These are phyloP conservation scores for Colletotrichum lini DNA, from an alignment of 2,329 filamentous ascomycete genomes.

Conservation along the genomic window DNA sequence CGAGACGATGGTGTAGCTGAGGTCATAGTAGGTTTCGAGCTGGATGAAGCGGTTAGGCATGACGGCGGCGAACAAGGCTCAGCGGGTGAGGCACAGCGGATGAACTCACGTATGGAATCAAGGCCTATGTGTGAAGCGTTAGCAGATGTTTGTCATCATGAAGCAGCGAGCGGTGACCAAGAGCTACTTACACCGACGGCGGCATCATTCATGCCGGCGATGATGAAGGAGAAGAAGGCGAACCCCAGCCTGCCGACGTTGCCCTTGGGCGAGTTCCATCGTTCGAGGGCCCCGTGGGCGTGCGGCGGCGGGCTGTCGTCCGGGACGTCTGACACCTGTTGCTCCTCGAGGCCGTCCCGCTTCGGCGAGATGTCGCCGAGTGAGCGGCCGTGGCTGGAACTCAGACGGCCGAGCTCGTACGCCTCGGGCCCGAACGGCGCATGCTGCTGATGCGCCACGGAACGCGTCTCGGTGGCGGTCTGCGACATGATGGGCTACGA, in stretches of 20 bases:
- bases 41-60: conserved; percentile 45
- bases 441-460: conserved; percentile 21
- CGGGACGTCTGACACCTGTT: conserved; percentile 3
- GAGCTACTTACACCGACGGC: conserved; percentile 65
- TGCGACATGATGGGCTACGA: conserved; percentile 36
- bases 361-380: conserved; percentile 6
- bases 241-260: conserved; percentile 53
- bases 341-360: conserved; percentile 23
- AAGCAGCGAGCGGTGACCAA: no score
- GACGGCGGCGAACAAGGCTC: no score
- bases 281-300: conserved; percentile 43
- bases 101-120: conserved; percentile 56
- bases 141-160: neutral
- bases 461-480: conserved; percentile 38
- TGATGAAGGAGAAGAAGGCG: conserved; percentile 71
- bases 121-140: conserved; percentile 46
- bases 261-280: conserved; percentile 55
- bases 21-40: conserved; percentile 73
- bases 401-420: conserved; percentile 34
- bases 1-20: conserved; percentile 73
- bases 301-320: conserved; percentile 17
- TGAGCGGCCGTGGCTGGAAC: neutral
- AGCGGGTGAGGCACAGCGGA: no score
- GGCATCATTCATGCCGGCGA: conserved; percentile 75
- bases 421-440: conserved; percentile 14